Conservation (phyloP, 1,284 basidiomycete species). For the Malassezia dermatis region DNA sequence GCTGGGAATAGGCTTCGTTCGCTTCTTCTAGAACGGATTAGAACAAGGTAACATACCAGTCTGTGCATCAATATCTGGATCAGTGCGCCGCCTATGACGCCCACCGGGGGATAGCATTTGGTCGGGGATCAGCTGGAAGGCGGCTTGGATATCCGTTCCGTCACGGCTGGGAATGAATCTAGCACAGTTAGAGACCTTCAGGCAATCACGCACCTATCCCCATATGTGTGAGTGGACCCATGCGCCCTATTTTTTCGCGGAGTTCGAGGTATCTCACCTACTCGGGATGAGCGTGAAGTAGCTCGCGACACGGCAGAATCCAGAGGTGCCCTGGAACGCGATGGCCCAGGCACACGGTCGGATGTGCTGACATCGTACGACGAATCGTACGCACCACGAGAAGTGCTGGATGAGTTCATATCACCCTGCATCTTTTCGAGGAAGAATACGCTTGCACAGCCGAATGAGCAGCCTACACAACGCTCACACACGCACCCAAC, state of each 20-base stretch:
- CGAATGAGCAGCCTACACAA: neutral
- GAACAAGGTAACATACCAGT: conserved; percentile 19
- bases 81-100: conserved; percentile 33
- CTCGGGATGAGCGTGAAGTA: neutral
- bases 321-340: neutral
- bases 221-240: neutral
- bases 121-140: conserved; percentile 52
- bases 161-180: conserved; percentile 54
- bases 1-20: conserved; percentile 52
- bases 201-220: conserved; percentile 13
- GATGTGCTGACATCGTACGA: neutral
- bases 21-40: conserved; percentile 50
- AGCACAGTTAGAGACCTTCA: neutral
- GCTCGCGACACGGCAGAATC: neutral
- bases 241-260: conserved; percentile 1
- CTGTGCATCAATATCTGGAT: conserved; percentile 36
- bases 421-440: neutral
- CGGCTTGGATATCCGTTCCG: conserved; percentile 51
- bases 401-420: neutral
- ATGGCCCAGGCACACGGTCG: neutral
- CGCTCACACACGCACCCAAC: neutral
- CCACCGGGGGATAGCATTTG: conserved; percentile 32
- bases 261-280: neutral
- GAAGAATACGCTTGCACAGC: neutral
- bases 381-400: neutral